Conservation (phyloP, 106 monocot genomes). For the Platanthera zijinensis region DNA sequence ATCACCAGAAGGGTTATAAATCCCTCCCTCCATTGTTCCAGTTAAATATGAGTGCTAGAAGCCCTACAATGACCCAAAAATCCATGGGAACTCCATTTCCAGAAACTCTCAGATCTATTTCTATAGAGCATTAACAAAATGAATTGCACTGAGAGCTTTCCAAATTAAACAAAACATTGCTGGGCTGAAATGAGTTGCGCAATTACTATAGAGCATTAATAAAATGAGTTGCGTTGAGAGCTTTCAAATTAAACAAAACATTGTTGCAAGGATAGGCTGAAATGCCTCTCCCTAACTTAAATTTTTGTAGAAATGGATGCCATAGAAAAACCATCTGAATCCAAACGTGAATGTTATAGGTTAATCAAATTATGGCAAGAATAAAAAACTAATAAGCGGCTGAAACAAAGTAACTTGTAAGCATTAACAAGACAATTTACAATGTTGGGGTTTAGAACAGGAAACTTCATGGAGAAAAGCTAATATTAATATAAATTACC, state of each 20-base stretch:
- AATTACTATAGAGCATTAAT: background rate
- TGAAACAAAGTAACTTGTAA: background rate
- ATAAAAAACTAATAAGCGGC: too few species aligned
- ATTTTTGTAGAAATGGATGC: background rate
- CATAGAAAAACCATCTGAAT: background rate
- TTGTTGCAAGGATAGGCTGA: background rate
- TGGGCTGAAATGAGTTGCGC: background rate
- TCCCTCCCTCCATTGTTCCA: slow-evolving; percentile 24
- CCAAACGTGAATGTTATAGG: background rate
- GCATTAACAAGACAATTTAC: background rate
- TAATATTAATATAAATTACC: background rate
- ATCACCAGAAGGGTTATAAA: slow-evolving; percentile 16
- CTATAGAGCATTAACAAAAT: background rate
- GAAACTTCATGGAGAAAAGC: too few species aligned
- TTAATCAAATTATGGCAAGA: background rate
- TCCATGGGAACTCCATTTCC: background rate
- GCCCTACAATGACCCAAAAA: background rate
- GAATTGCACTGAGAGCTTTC: background rate
- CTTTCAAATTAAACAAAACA: too few species aligned
- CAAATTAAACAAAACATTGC: background rate
- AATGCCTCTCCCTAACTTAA: background rate
- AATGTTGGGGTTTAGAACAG: background rate
- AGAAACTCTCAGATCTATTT: background rate
- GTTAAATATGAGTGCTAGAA: background rate
- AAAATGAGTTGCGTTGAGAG: background rate